Base-by-base conservation (phyloP, 768 basidiomycete genomes). In the Amanita polypyramis region DNA sequence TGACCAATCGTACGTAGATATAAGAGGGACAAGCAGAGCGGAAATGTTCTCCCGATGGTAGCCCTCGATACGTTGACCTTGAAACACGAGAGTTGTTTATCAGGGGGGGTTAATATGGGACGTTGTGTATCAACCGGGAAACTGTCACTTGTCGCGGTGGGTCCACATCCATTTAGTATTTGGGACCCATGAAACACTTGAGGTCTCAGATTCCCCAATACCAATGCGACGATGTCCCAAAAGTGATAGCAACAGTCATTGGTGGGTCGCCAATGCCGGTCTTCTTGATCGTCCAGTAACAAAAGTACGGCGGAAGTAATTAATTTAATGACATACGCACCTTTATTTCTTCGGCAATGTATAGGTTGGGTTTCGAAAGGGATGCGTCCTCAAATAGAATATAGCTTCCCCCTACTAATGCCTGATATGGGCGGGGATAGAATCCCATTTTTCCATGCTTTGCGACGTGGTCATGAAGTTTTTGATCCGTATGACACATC, bases 401-500 rank as follows among this genome's bases (percentile, higher is more conserved):
- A 60, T 95, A 96, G 56, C 88, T 89, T 14, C 90, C 89, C 1
- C 92, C 95, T 19, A 97, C 89, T 32, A 97, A 72, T 1, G 82
- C 88, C 54, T 88, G 76, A 1, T 77, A 75, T 12, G 60, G 57
- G 3, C 68, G 64, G 1, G 95, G 94, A 85, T 87, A 91, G 62
- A 97, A 85, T 14, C 85, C 86, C 51, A 73, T 56, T 67, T 69
- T 63, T 1, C 73, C 69, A 53, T 75, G 74, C 52, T 76, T 70
- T 43, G 76, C 65, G 2, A 90, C 74, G 11, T 80, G 76, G 29
- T 82, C 80, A 52, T 85, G 77, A 42, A 97, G 68, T 36, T 77
- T 80, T 67, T 95, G 92, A 58, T 96, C 92, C 7, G 80, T 63
- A 63, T 97, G 95, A 57, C 95, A 98, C 86, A 98, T 92, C 95